These are phyloP conservation scores for Penicillium macrosclerotiorum DNA, from an alignment of 495 filamentous ascomycete species.

Conservation along the genomic window DNA sequence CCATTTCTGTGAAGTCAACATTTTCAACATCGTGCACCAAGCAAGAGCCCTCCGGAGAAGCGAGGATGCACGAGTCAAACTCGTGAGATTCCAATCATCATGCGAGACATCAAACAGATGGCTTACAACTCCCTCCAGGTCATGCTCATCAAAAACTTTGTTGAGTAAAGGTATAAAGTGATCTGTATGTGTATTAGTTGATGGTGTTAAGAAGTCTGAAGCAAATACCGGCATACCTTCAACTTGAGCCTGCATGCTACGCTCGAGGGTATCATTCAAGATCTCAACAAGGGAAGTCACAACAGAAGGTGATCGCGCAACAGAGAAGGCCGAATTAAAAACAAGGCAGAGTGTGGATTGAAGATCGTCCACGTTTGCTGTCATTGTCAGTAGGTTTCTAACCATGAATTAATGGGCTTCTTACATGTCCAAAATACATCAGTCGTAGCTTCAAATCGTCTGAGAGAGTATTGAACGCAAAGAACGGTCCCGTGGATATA, in stretches of 20 bases:
- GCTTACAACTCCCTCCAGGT: slow-evolving; percentile 26
- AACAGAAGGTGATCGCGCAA: slow-evolving; percentile 39
- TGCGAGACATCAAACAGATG: slow-evolving; percentile 31
- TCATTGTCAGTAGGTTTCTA: not conserved
- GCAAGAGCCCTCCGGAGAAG: slow-evolving; percentile 39
- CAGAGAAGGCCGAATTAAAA: slow-evolving; percentile 26
- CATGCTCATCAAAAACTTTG: slow-evolving; percentile 26
- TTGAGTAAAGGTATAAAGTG: slow-evolving; percentile 21
- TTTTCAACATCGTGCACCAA: slow-evolving; percentile 33
- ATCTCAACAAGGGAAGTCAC: slow-evolving; percentile 40
- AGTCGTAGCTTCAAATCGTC: slow-evolving; percentile 33
- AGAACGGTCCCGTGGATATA: slow-evolving; percentile 61
- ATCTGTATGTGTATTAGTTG: slow-evolving; percentile 8
- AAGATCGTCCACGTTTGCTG: slow-evolving; percentile 32
- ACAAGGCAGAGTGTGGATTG: slow-evolving; percentile 24
- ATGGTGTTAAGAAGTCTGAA: not conserved
- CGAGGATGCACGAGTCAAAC: slow-evolving; percentile 36
- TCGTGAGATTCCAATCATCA: slow-evolving; percentile 31
- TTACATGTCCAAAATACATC: slow-evolving; percentile 31
- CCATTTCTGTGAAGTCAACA: slow-evolving; percentile 19
- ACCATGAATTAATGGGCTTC: not conserved
- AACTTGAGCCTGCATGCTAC: slow-evolving; percentile 25
- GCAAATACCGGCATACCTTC: slow-evolving; percentile 24
- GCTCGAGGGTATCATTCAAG: slow-evolving; percentile 38
- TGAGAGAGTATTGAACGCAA: slow-evolving; percentile 48